Conservation (phyloP, 2,329 filamentous ascomycete genomes). For the Fusarium subtropicale region DNA sequence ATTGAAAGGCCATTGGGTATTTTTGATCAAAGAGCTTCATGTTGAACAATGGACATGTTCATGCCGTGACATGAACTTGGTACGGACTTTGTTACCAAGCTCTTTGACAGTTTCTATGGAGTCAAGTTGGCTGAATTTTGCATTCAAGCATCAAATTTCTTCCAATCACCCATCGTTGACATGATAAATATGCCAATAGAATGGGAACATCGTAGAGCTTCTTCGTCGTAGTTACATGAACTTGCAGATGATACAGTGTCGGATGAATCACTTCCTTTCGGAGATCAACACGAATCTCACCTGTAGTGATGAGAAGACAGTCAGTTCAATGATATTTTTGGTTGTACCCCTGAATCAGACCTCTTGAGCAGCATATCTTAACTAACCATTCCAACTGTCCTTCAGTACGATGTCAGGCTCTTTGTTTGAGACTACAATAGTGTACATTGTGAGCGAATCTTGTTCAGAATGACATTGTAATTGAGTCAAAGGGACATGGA, state of each 20-base stretch:
- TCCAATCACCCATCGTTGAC: background rate
- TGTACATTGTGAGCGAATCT: fast-evolving
- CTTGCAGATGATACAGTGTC: background rate
- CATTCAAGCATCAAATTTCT: background rate
- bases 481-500: background rate
- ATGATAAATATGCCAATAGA: too few species aligned
- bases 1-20: fast-evolving
- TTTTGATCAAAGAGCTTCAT: background rate
- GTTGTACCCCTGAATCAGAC: background rate
- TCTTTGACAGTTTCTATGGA: background rate
- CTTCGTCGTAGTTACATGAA: background rate
- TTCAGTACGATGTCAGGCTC: background rate
- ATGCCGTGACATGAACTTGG: background rate
- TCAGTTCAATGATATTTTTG: too few species aligned
- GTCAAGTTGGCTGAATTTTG: background rate
- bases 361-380: background rate
- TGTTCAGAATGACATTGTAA: background rate
- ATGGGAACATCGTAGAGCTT: background rate
- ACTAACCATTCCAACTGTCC: background rate
- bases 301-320: background rate
- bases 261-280: background rate
- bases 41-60: background rate
- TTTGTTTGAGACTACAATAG: background rate
- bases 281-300: background rate
- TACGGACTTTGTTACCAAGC: background rate